Evolutionary conservation across 2,329 filamentous ascomycete species (phyloP), one percentile per base, ranked within the genome.

Genomic region (Nemania sp.): DNA sequence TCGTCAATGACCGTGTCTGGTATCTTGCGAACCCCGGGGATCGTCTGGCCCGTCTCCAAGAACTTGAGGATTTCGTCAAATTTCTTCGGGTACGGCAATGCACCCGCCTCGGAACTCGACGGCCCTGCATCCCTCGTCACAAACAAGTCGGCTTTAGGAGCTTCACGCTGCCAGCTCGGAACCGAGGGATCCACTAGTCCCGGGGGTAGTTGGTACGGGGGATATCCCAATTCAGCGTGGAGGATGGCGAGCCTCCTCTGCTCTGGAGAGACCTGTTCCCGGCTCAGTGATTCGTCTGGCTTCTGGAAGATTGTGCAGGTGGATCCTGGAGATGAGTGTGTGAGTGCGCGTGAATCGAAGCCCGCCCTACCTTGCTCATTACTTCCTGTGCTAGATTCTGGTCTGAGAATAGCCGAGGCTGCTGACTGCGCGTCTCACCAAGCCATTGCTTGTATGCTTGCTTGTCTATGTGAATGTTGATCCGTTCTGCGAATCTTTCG

Each of bases 31-130:
- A 92, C 91, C 1, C 90, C 90, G 1, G 90, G 89, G 54, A 93
- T 88, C 1, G 87, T 85, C 68, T 89, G 83, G 42, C 89, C 89
- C 10, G 83, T 86, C 12, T 87, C 87, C 59, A 93, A 89, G 54
- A 92, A 81, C 58, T 89, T 87, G 53, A 92, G 86, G 39, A 92
- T 91, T 63, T 91, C 85, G 5, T 88, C 85, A 70, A 93, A 92
- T 1, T 87, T 88, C 13, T 84, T 86, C 2, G 90, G 90, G 70
- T 91, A 91, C 1, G 89, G 86, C 52, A 57, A 2, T 17, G 59
- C 54, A 29, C 80, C 78, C 61, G 74, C 73, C 35, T 64, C 68
- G 0, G 66, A 53, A 46, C 60, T 61, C 15, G 63, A 62, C 9
- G 68, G 34, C 1, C 42, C 49, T 1, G 62, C 35, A n/a, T 61